Evolutionary conservation across 2,329 filamentous ascomycete genomes (phyloP).

Genomic region (Fusarium nelsonii): DNA sequence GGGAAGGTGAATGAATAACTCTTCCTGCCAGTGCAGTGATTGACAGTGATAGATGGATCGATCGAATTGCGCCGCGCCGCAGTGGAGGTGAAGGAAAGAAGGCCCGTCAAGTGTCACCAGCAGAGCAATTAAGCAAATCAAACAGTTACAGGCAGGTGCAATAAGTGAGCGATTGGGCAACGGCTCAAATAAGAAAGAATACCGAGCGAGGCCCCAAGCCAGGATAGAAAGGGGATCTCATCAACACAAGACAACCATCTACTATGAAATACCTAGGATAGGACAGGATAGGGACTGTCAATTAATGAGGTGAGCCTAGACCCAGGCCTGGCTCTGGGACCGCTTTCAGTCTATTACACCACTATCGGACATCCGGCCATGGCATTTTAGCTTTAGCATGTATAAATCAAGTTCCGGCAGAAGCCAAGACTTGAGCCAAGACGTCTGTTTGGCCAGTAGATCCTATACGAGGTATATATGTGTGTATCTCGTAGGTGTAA

Average conservation of each 20-base stretch:
- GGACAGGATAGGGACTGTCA: neutral
- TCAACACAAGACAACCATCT: constrained; percentile 20
- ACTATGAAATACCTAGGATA: neutral
- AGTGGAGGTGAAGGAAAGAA: constrained; percentile 12
- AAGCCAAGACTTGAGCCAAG: constrained; percentile 33
- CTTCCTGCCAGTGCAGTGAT: neutral
- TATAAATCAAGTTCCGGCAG: constrained; percentile 23
- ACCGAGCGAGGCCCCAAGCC: constrained; percentile 20
- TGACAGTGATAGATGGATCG: constrained; percentile 22
- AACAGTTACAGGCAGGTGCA: constrained; percentile 27
- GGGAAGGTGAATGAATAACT: constrained; percentile 13
- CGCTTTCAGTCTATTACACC: constrained; percentile 37
- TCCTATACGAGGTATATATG: constrained; percentile 7
- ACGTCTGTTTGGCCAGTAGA: neutral
- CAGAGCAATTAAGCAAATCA: constrained; percentile 3
- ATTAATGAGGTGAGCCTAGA: constrained; percentile 9
- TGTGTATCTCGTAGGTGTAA: neutral
- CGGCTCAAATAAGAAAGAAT: constrained; percentile 42
- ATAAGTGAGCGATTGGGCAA: constrained; percentile 28
- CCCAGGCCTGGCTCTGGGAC: constrained; percentile 6
- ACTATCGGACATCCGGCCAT: constrained; percentile 28
- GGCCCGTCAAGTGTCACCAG: constrained; percentile 6
- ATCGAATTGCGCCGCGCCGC: constrained; percentile 1
- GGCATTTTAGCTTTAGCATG: constrained; percentile 34
- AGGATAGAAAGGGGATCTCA: constrained; percentile 25